Evolutionary conservation across 345 rosid species (phyloP).

Genomic region (Gossypium stocksii): DNA sequence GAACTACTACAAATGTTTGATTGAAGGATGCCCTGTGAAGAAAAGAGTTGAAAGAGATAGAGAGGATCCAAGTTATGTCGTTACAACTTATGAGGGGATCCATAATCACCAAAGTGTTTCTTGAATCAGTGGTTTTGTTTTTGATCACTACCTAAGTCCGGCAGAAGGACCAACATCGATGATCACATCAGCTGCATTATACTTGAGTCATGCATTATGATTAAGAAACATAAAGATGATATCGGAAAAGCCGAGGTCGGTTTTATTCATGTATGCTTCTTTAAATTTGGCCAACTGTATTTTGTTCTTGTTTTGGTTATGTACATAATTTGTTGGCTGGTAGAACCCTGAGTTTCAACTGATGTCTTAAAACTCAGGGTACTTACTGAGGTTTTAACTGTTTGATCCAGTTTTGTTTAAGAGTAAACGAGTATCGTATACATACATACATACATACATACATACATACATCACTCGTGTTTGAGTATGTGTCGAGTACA

Average conservation of each 20-base stretch:
- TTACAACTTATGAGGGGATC: constrained; percentile 76
- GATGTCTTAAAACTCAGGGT: neutral
- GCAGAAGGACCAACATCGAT: neutral
- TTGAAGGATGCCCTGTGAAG: constrained; percentile 77
- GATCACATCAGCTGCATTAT: neutral
- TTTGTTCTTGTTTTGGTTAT: neutral
- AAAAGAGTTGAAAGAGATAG: constrained; percentile 86
- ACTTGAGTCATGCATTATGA: neutral
- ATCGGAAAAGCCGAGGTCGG: neutral
- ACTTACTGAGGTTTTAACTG: neutral
- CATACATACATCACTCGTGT: neutral
- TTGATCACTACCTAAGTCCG: neutral
- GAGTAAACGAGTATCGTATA: neutral
- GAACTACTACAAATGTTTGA: constrained; percentile 79
- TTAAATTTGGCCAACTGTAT: neutral
- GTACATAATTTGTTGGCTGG: neutral
- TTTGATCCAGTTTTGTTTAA: neutral
- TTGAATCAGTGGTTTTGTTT: neutral
- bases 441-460: too few relatives aligned
- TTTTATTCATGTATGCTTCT: neutral
- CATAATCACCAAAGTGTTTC: constrained; percentile 54
- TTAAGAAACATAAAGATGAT: neutral
- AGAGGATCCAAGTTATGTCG: constrained; percentile 66
- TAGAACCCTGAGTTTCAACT: constrained; percentile 2
- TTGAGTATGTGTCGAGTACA: neutral